Base-by-base conservation (phyloP, 805 yeast species). In the Candida arabinofermentans region DNA sequence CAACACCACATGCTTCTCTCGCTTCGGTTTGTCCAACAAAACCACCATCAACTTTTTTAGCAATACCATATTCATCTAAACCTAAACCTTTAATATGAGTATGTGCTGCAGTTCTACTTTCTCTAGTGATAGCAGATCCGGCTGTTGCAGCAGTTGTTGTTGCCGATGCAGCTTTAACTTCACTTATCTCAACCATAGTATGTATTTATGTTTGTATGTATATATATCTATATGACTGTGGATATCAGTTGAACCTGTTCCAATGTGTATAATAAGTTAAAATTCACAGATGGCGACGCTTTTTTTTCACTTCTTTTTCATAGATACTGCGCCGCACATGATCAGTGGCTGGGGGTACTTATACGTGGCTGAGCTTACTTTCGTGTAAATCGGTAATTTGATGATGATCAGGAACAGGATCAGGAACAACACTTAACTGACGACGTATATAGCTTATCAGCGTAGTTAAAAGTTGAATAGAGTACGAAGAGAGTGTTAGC, bases 11-110 rank as follows among this genome's bases (percentile, higher is more conserved):
- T 5, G 99, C 98, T 59, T 81, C 83, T 66, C 99, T 80, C 3
- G 99, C 99, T 60, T 86, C 86, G 41, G 79, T 61, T 70, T 93
- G 99, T 24, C 99, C 99, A 37, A 93, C 98, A 95, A 93, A 89
- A 14, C 99, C 99, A 61, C 93, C 96, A 34, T 81, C 72, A 29
- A 83, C 72, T 39, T 77, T 85, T 42, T 85, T 77, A 32, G 98
- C 98, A 55, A 79, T 82, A 51, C 95, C 74, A 55, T 81, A 78
- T 49, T 89, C 97, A 64, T 91, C 98, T 40, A 93, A 75, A n/a
- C 99, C 99, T 24, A 93, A 74, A 1, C 99, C 99, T 19, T 93
- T 76, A 61, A 93, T 93, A 66, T 93, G 99, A 5, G 97, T 89
- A 65, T 93, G 99, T n/a, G 98, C 96, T 2, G 98, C 96, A 43